These are phyloP conservation scores for carrot (Daucus carota) DNA, from an alignment of 129 eudicot genomes.

Conservation along the genomic window DNA sequence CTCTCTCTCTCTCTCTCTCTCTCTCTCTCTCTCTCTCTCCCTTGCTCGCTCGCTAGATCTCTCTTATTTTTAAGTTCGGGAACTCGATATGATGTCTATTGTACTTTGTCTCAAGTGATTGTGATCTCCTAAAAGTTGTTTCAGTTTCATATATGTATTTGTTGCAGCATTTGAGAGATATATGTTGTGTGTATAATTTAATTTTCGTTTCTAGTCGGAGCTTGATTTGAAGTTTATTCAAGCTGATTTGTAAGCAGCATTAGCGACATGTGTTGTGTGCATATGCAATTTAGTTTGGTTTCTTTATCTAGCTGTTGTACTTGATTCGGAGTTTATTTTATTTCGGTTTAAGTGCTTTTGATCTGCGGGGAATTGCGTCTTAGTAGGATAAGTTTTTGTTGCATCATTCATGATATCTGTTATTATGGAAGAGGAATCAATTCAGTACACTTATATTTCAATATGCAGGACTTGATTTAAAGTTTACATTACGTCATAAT, in stretches of 20 bases:
- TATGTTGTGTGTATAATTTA: no score
- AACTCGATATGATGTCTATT: no score
- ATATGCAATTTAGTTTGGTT: neutral
- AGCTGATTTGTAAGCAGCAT: neutral
- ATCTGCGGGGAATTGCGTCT: neutral
- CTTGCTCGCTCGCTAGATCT: no score
- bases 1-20: no score
- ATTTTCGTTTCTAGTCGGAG: no score
- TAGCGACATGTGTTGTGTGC: neutral
- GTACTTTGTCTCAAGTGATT: neutral
- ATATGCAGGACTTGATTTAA: no score
- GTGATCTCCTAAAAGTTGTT: no score
- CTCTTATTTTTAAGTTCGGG: no score
- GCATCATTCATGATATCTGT: neutral
- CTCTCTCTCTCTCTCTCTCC: no score
- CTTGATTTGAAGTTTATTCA: no score
- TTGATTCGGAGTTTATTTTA: neutral
- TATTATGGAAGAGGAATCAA: no score
- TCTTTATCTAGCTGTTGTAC: neutral
- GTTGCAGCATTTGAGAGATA: neutral
- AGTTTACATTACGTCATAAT: neutral
- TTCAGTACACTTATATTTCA: no score
- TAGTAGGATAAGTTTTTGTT: neutral
- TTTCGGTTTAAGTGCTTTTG: neutral
- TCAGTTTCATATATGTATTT: neutral